Base-by-base conservation (phyloP, 768 basidiomycete genomes). In the Rhizopogon vinicolor region DNA sequence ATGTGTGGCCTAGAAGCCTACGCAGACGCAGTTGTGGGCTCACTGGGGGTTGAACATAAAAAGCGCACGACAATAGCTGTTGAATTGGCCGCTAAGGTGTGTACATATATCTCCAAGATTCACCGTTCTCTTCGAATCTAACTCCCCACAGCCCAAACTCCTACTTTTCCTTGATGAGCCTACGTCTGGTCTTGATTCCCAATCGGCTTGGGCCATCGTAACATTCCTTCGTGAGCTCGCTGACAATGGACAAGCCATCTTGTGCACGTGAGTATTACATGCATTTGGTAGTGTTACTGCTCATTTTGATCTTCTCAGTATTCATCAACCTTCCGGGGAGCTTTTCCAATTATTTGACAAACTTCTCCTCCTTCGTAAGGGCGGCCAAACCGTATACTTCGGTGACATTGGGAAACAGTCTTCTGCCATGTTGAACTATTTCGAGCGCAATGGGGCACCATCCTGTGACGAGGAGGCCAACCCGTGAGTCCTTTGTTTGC, bases 111-210 rank as follows among this genome's bases (percentile, higher is more conserved):
- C 35, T 33, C 10, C 0, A 7, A 9, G 18, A 13, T n/a, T 19
- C 18, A 37, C n/a, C 7, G 56, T n/a, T 9, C 33, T 42, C n/a
- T 33, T 35, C 3, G 31, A 48, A 48, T 33, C 6, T 35, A 22
- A 1, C 3, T 1, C 25, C 31, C 19, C 18, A 5, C 56, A 85
- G 85, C 93, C 91, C 1, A 82, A 83, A 66, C 74, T 93, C 0
- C 75, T 96, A 0, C 77, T 95, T 16, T 94, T 95, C 76, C 71
- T 93, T 37, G 93, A 94, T 64, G 92, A 95, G 67, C 93, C 93
- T 0, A 95, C 93, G 0, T 86, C 89, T 25, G 91, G 92, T 35
- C 75, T 94, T 14, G 91, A 93, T 66, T 91, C 90, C 3, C 90
- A 92, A 68, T 88, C 85, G 52, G 91, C 91, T 2, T 91, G 90